Evolutionary conservation across 371 early-diverging fungal genomes (phyloP).

Genomic region (Mortierella sp.): DNA sequence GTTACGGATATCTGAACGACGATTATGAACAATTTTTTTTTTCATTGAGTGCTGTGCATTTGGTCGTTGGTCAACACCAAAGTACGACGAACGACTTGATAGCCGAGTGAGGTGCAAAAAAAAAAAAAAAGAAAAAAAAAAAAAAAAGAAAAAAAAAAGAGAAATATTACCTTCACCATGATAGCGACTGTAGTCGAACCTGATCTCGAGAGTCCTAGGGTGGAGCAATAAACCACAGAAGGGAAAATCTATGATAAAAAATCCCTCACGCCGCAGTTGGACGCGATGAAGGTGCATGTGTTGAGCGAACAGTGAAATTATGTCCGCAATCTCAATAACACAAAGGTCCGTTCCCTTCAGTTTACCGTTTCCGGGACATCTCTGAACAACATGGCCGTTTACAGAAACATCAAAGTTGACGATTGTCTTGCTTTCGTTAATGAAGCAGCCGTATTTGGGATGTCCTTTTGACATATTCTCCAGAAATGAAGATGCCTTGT

Average conservation of each 20-base stretch:
- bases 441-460: constrained; percentile 68
- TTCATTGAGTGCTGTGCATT: too few species aligned
- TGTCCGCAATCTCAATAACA: too few species aligned
- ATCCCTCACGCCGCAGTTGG: too few species aligned
- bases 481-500: constrained; percentile 62
- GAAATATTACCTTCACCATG: constrained; percentile 33
- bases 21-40: neutral
- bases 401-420: constrained; percentile 69
- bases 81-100: too few species aligned
- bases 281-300: too few species aligned
- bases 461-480: constrained; percentile 64
- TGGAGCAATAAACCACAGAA: constrained; percentile 87
- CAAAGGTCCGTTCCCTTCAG: neutral
- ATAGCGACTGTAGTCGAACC: constrained; percentile 69
- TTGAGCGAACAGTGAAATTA: too few species aligned
- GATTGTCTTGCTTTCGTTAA: constrained; percentile 71
- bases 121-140: too few species aligned
- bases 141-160: too few species aligned
- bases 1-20: constrained; percentile 29
- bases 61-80: too few species aligned
- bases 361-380: constrained; percentile 13
- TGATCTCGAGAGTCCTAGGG: constrained; percentile 70
- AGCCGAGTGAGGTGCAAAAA: too few species aligned
- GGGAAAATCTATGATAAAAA: constrained; percentile 71
- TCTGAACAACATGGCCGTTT: constrained; percentile 38